Evolutionary conservation across 495 filamentous ascomycete species (phyloP).

Genomic region (Clohesyomyces aquaticus): DNA sequence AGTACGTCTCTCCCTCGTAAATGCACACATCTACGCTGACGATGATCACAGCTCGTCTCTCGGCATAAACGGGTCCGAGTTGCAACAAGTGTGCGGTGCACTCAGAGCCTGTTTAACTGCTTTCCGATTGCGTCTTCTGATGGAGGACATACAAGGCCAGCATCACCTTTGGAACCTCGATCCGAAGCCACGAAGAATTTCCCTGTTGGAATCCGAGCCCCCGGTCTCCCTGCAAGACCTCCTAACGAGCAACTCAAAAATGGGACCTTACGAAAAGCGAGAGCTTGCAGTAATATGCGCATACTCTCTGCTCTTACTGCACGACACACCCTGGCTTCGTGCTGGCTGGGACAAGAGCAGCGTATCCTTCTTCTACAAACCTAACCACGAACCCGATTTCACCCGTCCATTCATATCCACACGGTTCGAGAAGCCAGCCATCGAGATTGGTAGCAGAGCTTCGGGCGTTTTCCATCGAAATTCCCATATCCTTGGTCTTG

Average conservation of each 20-base stretch:
- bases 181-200: neutral
- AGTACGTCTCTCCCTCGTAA: neutral
- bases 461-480: conserved; percentile 1
- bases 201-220: neutral
- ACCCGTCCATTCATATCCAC: conserved; percentile 11
- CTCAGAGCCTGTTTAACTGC: neutral
- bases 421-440: neutral
- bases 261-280: conserved; percentile 4
- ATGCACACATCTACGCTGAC: neutral
- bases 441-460: neutral
- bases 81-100: neutral
- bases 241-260: neutral
- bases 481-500: conserved; percentile 1
- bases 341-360: conserved; percentile 1
- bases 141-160: conserved; percentile 5
- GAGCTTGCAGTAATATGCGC: conserved; percentile 12
- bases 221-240: neutral
- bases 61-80: neutral
- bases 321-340: conserved; percentile 8
- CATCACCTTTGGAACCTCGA: conserved; percentile 11
- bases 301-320: conserved; percentile 5
- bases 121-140: conserved; percentile 4
- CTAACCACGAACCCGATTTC: conserved; percentile 3
- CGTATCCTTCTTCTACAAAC: conserved; percentile 14
- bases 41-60: neutral